These are phyloP conservation scores for Aspergillus kassunensis DNA, from an alignment of 495 filamentous ascomycete genomes.

Conservation along the genomic window DNA sequence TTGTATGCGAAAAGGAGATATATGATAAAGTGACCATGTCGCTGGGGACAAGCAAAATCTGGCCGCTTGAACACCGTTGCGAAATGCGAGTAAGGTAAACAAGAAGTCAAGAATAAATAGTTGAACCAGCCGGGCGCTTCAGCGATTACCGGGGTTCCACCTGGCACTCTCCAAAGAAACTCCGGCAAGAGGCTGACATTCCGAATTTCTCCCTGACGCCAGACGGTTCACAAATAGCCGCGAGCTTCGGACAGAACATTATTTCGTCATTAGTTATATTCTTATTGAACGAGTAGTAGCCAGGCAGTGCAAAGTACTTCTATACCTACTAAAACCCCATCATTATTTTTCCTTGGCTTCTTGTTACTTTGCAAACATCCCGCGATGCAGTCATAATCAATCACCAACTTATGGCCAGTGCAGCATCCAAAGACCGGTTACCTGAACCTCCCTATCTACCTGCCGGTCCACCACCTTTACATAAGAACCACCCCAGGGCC, in stretches of 20 bases:
- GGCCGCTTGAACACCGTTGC: too few species aligned
- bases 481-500: background rate
- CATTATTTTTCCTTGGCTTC: background rate
- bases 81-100: too few species aligned
- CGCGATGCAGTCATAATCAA: slow-evolving; percentile 5
- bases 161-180: background rate
- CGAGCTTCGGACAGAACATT: background rate
- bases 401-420: slow-evolving; percentile 1
- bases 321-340: too few species aligned
- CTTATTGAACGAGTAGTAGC: too few species aligned
- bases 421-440: background rate
- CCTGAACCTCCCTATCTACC: background rate
- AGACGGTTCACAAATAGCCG: background rate
- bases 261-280: background rate
- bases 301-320: too few species aligned
- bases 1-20: too few species aligned
- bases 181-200: background rate
- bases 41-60: too few species aligned
- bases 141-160: too few species aligned
- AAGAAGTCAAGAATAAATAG: too few species aligned
- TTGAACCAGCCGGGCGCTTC: too few species aligned
- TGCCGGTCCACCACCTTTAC: background rate
- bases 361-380: background rate
- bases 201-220: background rate
- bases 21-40: too few species aligned